Evolutionary conservation across 176 grass and related monocot species (phyloP), one percentile per base, ranked within the genome.

Genomic region (Oryza glaberrima): DNA sequence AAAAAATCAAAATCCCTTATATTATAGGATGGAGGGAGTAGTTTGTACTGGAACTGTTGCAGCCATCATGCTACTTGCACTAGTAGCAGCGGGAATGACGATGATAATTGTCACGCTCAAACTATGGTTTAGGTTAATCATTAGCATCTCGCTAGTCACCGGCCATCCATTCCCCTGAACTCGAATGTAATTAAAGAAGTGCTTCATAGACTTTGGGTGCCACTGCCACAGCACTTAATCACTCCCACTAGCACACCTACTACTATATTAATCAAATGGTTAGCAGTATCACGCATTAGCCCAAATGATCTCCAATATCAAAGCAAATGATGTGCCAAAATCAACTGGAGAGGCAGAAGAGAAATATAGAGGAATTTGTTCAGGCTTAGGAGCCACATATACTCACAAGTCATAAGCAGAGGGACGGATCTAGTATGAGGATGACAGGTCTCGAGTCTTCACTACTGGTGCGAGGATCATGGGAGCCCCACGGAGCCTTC

Each of bases 191-290:
- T 20, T 9, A 66, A 36, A 9, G 23, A 68, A 58, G 4, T 72
- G 60, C 10, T 67, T 26, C 20, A 5, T 67, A 20, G 82, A 76
- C 72, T 72, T 83, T 78, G 73, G 20, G 3, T 43, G 22, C 68
- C 72, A 4, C 40, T 43, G 22, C 68, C 72, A 4, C 40, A 66
- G 43, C 69, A 86, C 69, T 86, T 67, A 60, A 54, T 67, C 30
- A 11, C 54, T 51, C 30, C 71, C 72, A 68, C 72, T 76, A 56
- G 48, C 54, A 13, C 23, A 51, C 41, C 25, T 41, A 25, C 63
- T 60, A 38, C 47, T 46, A 61, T 35, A 69, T 6, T 41, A 80
- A 68, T 70, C 26, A 71, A 65, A 51, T 82, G 40, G 38, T 38
- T 16, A 65, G 17, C 28, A 9, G 7, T 22, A 34, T 48, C 51